Evolutionary conservation across 202 grass and related monocot species (phyloP), one percentile per base, ranked within the genome.

Genomic region (Panicum virgatum): DNA sequence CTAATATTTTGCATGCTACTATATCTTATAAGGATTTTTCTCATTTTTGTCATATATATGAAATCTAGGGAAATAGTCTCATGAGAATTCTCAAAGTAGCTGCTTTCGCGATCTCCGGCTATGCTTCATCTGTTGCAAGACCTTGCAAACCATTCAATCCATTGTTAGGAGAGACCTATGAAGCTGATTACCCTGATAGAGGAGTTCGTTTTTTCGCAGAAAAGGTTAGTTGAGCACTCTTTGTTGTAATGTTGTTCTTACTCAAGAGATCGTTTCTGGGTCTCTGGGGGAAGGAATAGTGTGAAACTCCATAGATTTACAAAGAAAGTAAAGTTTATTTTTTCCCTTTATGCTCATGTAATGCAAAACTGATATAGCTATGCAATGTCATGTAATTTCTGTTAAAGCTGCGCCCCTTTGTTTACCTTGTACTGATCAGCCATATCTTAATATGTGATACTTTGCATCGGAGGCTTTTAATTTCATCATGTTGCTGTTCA

Each of bases 71-170:
- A 47, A 87, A 95, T 79, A 85, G 64, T 70, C 62, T 98, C 37
- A 98, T 91, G 92, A 88, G 96, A 90, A 91, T 98, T 80, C 86
- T 98, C 38, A 93, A 98, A 90, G 92, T 98, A 78, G 96, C 92
- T 29, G 90, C 96, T 76, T 98, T 98, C 87, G 92, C 92, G 36
- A 85, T 88, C 68, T 92, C 96, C 46, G 92, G 90, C 29, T 98
- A 98, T 95, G 92, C 96, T 66, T 98, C 96, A 37, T 95, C 96
- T 66, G 90, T 84, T n/a, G 90, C 87, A 57, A 91, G 92, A 76
- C 88, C 84, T 47, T 95, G 96, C 92, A 98, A 98, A 78, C 96
- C 96, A 34, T 98, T 98, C 80, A 98, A 98, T 75, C 90, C 96
- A 53, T 83, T 98, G 77, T 76, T 98, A 87, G 96, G 96, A 85